Percentiles rank a stretch among this genome's conserved stretches.
Evolutionary conservation across 2,329 filamentous ascomycete species (phyloP).

Genomic region (Colletotrichum liaoningense): DNA sequence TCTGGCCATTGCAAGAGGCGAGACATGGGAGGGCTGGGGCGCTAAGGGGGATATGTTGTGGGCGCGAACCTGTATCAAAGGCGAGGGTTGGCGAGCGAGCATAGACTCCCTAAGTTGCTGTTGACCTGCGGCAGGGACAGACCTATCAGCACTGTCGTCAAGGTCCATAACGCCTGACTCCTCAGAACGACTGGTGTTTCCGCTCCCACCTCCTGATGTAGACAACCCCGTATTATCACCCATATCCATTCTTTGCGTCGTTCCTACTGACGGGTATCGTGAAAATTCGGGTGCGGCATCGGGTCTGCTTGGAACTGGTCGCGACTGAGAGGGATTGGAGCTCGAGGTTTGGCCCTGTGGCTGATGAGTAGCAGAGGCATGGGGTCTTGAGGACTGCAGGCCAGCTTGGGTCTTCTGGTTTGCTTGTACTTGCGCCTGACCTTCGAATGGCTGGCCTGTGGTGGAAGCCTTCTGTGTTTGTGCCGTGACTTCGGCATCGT

Average conservation of each 20-base stretch:
- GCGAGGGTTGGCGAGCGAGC: conserved; percentile 58
- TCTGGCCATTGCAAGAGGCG: conserved; percentile 64
- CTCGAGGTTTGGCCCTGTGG: conserved; percentile 35
- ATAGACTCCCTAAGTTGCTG: conserved; percentile 28
- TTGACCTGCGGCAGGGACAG: conserved; percentile 27
- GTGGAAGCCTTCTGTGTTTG: conserved; percentile 36
- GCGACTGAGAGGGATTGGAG: conserved; percentile 14
- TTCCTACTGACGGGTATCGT: conserved; percentile 32
- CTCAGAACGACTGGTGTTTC: conserved; percentile 54
- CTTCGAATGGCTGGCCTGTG: conserved; percentile 24
- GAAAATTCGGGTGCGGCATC: conserved; percentile 6
- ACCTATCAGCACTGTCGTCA: conserved; percentile 36
- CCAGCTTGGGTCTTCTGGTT: conserved; percentile 7
- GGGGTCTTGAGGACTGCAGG: conserved; percentile 18
- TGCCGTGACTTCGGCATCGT: conserved; percentile 50
- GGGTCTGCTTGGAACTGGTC: neutral
- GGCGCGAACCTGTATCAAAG: conserved; percentile 71
- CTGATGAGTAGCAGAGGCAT: conserved; percentile 37
- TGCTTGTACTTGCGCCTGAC: conserved; percentile 10
- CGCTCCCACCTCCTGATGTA: conserved; percentile 52
- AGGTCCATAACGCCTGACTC: conserved; percentile 48
- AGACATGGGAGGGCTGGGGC: conserved; percentile 79
- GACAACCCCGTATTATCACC: conserved; percentile 38
- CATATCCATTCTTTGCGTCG: conserved; percentile 19
- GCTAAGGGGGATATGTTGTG: conserved; percentile 80